Base-by-base conservation (phyloP, 495 filamentous ascomycete species). In the Astrocystis sublimbata region DNA sequence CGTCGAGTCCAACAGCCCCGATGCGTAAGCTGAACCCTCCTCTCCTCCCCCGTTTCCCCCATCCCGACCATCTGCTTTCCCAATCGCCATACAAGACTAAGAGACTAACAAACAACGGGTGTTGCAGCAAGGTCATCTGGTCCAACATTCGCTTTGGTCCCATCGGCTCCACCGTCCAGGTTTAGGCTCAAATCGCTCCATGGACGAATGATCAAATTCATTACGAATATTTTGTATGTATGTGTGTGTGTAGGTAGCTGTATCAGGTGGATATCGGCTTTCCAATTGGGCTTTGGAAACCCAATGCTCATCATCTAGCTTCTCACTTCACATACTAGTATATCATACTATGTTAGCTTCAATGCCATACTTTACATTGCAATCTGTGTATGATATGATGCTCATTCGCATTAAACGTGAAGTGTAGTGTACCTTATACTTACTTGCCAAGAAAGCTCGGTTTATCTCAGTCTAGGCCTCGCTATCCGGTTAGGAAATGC, bases 111-210 rank as follows among this genome's bases (percentile, higher is more conserved):
- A 23, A n/a, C n/a, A n/a, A n/a, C n/a, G n/a, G n/a, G n/a, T 13
- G 13, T 30, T 45, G n/a, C 47, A 72, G 70, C 68, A 75, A 79
- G 71, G 79, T 81, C 64, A 53, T 72, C 71, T 81, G 70, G 75
- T 81, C 87, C 69, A 89, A 90, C 84, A 89, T 91, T 80, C 81
- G 81, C 71, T 86, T 88, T 71, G 88, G 88, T 43, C 82, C 86
- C 61, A 84, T 91, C 68, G 83, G 81, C 68, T 85, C 84, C 30
- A 89, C 87, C 71, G 84, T 86, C 70, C 60, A 59, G 30, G 76
- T 70, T 55, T 74, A 59, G 30, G 76, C 69, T 55, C 73, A 70
- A 72, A 51, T 35, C 41, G 19, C 31, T 38, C 15, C 28, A 24
- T 41, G 41, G 31, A 28, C 42, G 19, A 19, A 21, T 38, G 12